phyloP scores from a whole-genome alignment of 2,329 filamentous ascomycete species.

The Talaromyces sp. region DNA sequence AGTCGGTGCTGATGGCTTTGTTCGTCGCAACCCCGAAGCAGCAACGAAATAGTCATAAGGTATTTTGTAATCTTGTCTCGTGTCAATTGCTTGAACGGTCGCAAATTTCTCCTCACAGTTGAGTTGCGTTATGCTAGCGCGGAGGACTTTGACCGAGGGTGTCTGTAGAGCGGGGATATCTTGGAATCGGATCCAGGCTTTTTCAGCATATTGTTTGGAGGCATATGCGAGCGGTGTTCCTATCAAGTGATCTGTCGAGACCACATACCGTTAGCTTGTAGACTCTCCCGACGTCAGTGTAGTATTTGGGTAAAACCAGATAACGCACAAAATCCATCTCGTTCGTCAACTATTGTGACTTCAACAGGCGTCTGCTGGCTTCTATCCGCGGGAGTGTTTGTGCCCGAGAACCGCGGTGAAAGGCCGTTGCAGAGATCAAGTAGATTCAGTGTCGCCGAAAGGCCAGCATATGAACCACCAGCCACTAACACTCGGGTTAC shows the following conservation, averaged over 20 bases:
- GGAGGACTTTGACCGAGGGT: slow-evolving; percentile 61
- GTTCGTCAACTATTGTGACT: slow-evolving; percentile 72
- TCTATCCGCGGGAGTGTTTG: slow-evolving; percentile 4
- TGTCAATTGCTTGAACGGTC: background rate
- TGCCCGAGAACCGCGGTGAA: slow-evolving; percentile 20
- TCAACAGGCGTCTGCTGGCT: slow-evolving; percentile 56
- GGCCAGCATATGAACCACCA: slow-evolving; percentile 70
- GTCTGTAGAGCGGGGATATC: slow-evolving; percentile 65
- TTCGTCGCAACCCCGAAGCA: slow-evolving; percentile 65
- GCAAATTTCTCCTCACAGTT: slow-evolving; percentile 38
- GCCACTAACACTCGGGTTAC: slow-evolving; percentile 58
- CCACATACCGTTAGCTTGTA: too few relatives aligned
- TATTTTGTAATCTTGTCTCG: slow-evolving; percentile 1
- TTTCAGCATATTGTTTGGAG: slow-evolving; percentile 60
- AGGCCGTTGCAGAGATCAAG: slow-evolving; percentile 62
- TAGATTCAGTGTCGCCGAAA: slow-evolving; percentile 65
- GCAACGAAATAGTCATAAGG: slow-evolving; percentile 74
- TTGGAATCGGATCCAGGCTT: slow-evolving; percentile 67
- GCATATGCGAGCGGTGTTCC: slow-evolving; percentile 64
- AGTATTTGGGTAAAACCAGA: slow-evolving; percentile 25
- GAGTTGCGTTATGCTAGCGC: slow-evolving; percentile 61
- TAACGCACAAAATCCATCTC: slow-evolving; percentile 72
- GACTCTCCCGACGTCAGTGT: too few relatives aligned
- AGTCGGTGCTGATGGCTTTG: slow-evolving; percentile 71
- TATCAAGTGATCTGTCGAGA: slow-evolving; percentile 57